phyloP scores from a whole-genome alignment of 768 basidiomycete species.

The Lentinula boryana region DNA sequence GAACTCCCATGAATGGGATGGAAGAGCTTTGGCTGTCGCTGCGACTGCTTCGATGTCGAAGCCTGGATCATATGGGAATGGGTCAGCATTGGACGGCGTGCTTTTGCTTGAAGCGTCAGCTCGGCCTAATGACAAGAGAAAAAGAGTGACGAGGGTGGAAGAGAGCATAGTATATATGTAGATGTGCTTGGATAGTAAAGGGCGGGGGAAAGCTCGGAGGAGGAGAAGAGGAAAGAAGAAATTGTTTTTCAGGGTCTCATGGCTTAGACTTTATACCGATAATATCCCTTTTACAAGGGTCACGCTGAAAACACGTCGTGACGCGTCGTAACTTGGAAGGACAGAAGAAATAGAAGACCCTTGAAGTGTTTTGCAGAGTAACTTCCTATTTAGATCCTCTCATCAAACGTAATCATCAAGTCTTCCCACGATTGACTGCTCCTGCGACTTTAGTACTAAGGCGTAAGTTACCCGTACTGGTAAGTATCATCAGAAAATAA shows the following conservation, averaged over 20 bases:
- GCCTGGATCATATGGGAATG: slow-evolving; percentile 28
- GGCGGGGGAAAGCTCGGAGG: background rate
- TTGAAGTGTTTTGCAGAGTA: background rate
- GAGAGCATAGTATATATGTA: background rate
- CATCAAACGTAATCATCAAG: background rate
- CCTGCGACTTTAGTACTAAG: too few relatives aligned
- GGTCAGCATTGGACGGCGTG: slow-evolving; percentile 1
- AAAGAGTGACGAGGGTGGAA: background rate
- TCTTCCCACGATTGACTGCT: background rate
- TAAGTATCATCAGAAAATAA: too few relatives aligned
- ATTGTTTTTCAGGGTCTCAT: background rate
- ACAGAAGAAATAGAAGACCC: background rate
- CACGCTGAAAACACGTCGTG: too few relatives aligned
- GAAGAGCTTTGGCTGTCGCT: slow-evolving; percentile 25
- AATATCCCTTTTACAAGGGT: too few relatives aligned
- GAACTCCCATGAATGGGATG: slow-evolving; percentile 43
- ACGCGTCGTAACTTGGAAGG: background rate
- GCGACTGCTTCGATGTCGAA: slow-evolving; percentile 29
- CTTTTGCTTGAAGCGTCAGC: background rate
- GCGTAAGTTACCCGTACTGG: too few relatives aligned
- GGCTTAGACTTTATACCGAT: background rate
- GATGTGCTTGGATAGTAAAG: background rate
- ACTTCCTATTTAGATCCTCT: background rate
- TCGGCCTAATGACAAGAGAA: background rate
- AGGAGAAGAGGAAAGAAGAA: background rate